Evolutionary conservation across 768 basidiomycete species (phyloP).

Genomic region (Artomyces pyxidatus): DNA sequence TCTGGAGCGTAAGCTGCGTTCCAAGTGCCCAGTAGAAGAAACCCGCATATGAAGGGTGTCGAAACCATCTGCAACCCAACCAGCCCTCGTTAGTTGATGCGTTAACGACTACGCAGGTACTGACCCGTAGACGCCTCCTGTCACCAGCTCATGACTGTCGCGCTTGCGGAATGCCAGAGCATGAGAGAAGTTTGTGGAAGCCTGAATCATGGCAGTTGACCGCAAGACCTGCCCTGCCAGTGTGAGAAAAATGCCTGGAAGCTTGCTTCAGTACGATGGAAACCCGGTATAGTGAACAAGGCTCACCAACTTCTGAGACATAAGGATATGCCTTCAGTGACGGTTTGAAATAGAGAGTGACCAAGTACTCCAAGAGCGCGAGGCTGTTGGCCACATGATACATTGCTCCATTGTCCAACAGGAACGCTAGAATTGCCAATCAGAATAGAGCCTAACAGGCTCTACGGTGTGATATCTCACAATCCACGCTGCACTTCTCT

Average conservation of each 20-base stretch:
- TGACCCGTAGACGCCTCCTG: constrained; percentile 82
- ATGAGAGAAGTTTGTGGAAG: constrained; percentile 91
- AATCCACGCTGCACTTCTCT: constrained; percentile 87
- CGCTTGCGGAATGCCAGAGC: constrained; percentile 69
- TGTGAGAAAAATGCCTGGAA: constrained; percentile 55
- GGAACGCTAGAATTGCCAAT: constrained; percentile 83
- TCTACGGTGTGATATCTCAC: constrained; percentile 44
- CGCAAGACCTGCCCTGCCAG: constrained; percentile 70
- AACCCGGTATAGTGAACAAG: background rate
- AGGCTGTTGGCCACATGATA: constrained; percentile 81
- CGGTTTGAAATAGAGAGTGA: constrained; percentile 62
- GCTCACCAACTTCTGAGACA: constrained; percentile 51
- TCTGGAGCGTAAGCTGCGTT: constrained; percentile 87
- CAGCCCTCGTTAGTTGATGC: too few relatives aligned
- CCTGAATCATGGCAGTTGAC: constrained; percentile 94
- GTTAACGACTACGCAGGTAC: constrained; percentile 23
- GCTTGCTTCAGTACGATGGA: too few relatives aligned
- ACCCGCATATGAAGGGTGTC: constrained; percentile 95
- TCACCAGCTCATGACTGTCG: constrained; percentile 72
- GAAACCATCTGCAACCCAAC: constrained; percentile 65
- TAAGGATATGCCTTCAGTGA: constrained; percentile 51
- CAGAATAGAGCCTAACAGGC: too few relatives aligned
- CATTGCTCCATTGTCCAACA: constrained; percentile 80
- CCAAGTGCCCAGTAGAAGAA: constrained; percentile 98
- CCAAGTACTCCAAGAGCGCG: constrained; percentile 75